These are phyloP conservation scores for Juglanconis juglandina DNA, from an alignment of 2,329 filamentous ascomycete genomes.

Conservation along the genomic window DNA sequence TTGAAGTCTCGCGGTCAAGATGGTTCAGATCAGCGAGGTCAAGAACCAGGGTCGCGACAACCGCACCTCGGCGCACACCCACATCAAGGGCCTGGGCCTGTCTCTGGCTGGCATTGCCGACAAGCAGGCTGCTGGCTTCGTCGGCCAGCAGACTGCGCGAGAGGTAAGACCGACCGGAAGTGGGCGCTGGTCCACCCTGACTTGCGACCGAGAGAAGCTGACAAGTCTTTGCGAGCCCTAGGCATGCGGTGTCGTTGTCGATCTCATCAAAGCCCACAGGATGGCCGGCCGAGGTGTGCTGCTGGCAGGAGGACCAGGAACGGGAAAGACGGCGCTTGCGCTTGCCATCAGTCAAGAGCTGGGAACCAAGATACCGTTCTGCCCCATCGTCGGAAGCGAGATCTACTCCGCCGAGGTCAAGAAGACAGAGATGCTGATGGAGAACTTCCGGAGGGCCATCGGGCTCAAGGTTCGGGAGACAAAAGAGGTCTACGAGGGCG, in stretches of 20 bases:
- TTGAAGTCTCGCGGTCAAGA: slow-evolving; percentile 39
- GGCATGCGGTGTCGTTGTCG: slow-evolving; percentile 94
- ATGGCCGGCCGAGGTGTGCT: slow-evolving; percentile 95
- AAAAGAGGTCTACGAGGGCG: slow-evolving; percentile 98
- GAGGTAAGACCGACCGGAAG: slow-evolving; percentile 58
- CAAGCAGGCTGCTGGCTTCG: slow-evolving; percentile 74
- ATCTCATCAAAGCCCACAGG: slow-evolving; percentile 92
- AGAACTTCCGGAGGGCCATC: slow-evolving; percentile 96
- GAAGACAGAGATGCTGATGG: slow-evolving; percentile 99
- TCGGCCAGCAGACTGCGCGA: slow-evolving; percentile 82
- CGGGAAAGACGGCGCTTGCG: slow-evolving; percentile 94
- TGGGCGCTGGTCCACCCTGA: neutral
- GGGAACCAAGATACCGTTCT: slow-evolving; percentile 97
- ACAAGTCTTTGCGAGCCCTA: slow-evolving; percentile 32
- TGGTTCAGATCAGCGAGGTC: slow-evolving; percentile 91
- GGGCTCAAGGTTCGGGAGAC: slow-evolving; percentile 96
- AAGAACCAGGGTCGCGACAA: slow-evolving; percentile 94
- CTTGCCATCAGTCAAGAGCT: slow-evolving; percentile 95
- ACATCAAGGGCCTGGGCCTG: slow-evolving; percentile 93
- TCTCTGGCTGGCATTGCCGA: slow-evolving; percentile 84
- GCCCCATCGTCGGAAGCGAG: slow-evolving; percentile 95
- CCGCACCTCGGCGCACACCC: slow-evolving; percentile 92
- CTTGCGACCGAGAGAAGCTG: neutral
- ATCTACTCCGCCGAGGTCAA: slow-evolving; percentile 98
- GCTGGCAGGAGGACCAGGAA: slow-evolving; percentile 89